phyloP scores from a whole-genome alignment of 441 rosid species.

The Pelargonium fulgidum region DNA sequence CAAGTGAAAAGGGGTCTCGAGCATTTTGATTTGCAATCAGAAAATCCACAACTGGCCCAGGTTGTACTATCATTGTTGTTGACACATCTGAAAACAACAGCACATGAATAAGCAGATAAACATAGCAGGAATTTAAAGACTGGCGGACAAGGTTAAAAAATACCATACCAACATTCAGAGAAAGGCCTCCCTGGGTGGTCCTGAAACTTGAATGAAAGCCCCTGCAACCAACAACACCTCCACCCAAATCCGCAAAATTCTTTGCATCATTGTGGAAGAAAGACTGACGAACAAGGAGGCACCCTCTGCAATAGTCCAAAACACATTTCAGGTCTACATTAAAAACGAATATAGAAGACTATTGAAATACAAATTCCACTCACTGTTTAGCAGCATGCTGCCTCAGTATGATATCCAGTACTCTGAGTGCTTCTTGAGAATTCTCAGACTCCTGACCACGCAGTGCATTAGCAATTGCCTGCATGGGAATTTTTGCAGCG shows the following conservation, averaged over 20 bases:
- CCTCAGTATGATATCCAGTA: conserved; percentile 47
- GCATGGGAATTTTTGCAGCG: conserved; percentile 58
- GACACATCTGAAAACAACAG: conserved; percentile 50
- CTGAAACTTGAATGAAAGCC: conserved; percentile 63
- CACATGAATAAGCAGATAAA: neutral
- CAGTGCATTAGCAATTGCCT: conserved; percentile 49
- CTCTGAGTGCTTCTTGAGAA: conserved; percentile 56
- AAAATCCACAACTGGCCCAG: conserved; percentile 72
- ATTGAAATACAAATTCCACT: conserved; percentile 6
- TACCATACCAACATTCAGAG: conserved; percentile 45
- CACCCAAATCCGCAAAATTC: conserved; percentile 42
- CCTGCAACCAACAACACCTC: conserved; percentile 57
- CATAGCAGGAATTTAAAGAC: neutral
- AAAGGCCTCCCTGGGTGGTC: conserved; percentile 55
- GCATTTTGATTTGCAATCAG: conserved; percentile 55
- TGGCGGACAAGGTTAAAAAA: neutral
- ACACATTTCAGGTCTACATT: neutral
- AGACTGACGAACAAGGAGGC: conserved; percentile 62
- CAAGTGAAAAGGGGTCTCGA: conserved; percentile 45
- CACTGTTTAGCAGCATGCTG: conserved; percentile 65
- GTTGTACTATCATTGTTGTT: conserved; percentile 79
- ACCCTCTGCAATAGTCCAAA: conserved; percentile 38
- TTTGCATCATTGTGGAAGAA: conserved; percentile 49
- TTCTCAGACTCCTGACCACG: conserved; percentile 57
- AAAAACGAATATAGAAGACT: neutral